These are phyloP conservation scores for Trametes meyenii DNA, from an alignment of 768 basidiomycete genomes.

Conservation along the genomic window DNA sequence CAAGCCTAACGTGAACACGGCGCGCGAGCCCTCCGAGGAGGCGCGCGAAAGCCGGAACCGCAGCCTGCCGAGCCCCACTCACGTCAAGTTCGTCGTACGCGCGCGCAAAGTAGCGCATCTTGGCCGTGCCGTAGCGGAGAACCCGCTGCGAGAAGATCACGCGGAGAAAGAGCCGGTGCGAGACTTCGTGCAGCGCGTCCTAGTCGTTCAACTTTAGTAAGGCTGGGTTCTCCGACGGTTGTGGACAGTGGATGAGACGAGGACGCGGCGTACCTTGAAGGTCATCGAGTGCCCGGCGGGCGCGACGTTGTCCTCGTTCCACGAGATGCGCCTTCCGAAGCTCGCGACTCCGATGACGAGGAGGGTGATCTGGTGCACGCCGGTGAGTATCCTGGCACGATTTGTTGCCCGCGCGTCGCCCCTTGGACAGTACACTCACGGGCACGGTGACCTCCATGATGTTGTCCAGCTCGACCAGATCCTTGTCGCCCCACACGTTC, in stretches of 20 bases:
- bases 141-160: constrained; percentile 32
- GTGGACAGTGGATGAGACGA: too few relatives aligned
- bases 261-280: constrained; percentile 22
- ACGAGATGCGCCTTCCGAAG: constrained; percentile 51
- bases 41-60: too few relatives aligned
- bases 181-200: constrained; percentile 31
- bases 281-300: constrained; percentile 22
- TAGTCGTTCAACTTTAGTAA: too few relatives aligned
- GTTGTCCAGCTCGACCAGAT: constrained; percentile 47
- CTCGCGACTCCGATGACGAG: constrained; percentile 60
- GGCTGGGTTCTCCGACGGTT: too few relatives aligned
- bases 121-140: constrained; percentile 21
- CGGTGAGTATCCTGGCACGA: neutral
- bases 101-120: constrained; percentile 23
- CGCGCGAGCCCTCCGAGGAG: too few relatives aligned
- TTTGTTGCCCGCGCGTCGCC: neutral
- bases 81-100: constrained; percentile 36
- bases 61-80: neutral
- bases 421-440: constrained; percentile 35
- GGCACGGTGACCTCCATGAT: constrained; percentile 56
- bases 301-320: constrained; percentile 19
- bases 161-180: constrained; percentile 27
- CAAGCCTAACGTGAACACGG: too few relatives aligned
- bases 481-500: constrained; percentile 50
- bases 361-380: constrained; percentile 49